Conservation (phyloP, 768 basidiomycete genomes). For the Macrolepiota albuminosa region DNA sequence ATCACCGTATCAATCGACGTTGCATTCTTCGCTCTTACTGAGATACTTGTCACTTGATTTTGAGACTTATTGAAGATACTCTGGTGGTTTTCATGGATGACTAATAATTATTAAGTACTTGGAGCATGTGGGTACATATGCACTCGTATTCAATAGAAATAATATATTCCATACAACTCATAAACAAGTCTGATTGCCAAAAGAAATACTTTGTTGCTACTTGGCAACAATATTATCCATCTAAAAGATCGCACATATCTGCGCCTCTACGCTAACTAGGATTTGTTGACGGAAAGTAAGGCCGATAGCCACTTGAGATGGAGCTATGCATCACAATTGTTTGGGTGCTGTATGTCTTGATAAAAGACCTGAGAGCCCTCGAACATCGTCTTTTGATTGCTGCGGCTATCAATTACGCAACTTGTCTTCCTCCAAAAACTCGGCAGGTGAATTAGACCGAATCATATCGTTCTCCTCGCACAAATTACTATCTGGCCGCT, state of each 20-base stretch:
- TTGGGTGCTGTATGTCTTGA: background rate
- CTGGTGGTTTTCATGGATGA: too few relatives aligned
- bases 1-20: background rate
- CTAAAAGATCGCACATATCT: background rate
- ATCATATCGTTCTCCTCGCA: constrained; percentile 5
- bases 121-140: background rate
- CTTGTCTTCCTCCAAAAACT: constrained; percentile 13
- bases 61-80: background rate
- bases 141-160: background rate
- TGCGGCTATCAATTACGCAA: constrained; percentile 4
- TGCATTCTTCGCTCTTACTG: background rate
- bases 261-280: constrained; percentile 6
- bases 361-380: background rate
- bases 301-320: constrained; percentile 1
- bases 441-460: constrained; percentile 18
- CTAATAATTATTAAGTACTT: background rate
- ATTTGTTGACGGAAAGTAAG: constrained; percentile 9
- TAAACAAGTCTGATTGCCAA: background rate
- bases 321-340: background rate
- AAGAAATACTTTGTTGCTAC: background rate
- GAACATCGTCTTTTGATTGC: constrained; percentile 4
- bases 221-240: background rate
- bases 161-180: background rate
- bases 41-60: background rate
- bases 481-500: constrained; percentile 22